phyloP scores from a whole-genome alignment of 345 rosid species.

The Heritiera fomes region DNA sequence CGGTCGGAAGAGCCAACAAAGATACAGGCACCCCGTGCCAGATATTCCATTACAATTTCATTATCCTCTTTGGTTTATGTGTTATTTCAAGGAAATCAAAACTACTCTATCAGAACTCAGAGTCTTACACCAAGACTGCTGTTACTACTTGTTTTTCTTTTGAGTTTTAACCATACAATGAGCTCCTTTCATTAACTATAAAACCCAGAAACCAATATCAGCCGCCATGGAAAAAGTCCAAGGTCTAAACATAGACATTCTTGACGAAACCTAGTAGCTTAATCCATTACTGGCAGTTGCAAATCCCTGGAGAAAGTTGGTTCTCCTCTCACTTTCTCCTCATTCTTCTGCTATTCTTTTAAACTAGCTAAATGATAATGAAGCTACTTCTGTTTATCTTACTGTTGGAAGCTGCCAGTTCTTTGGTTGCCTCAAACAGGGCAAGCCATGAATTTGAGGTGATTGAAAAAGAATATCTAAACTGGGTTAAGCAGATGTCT shows the following conservation, averaged over 20 bases:
- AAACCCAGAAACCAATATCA: background rate
- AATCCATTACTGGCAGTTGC: background rate
- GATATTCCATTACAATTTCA: background rate
- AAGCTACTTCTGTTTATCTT: conserved; percentile 33
- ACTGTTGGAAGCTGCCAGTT: conserved; percentile 26
- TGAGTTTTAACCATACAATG: background rate
- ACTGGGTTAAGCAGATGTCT: conserved; percentile 47
- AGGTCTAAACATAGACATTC: background rate
- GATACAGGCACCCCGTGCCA: background rate
- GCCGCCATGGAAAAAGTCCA: background rate
- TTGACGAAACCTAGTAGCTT: background rate
- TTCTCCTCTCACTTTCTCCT: background rate
- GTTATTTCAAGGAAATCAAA: too few relatives aligned
- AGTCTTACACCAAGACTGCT: too few relatives aligned
- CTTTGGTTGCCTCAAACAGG: conserved; percentile 13
- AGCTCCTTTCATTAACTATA: background rate
- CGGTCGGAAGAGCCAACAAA: background rate
- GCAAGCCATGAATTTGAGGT: conserved; percentile 21
- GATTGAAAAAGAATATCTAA: conserved; percentile 32
- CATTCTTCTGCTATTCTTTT: background rate
- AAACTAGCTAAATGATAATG: conserved; percentile 16
- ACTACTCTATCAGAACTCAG: too few relatives aligned
- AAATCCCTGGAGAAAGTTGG: background rate
- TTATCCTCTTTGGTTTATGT: background rate
- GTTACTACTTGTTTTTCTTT: too few relatives aligned